Evolutionary conservation across 768 basidiomycete genomes (phyloP).

Genomic region (Pleurotus eryngii): DNA sequence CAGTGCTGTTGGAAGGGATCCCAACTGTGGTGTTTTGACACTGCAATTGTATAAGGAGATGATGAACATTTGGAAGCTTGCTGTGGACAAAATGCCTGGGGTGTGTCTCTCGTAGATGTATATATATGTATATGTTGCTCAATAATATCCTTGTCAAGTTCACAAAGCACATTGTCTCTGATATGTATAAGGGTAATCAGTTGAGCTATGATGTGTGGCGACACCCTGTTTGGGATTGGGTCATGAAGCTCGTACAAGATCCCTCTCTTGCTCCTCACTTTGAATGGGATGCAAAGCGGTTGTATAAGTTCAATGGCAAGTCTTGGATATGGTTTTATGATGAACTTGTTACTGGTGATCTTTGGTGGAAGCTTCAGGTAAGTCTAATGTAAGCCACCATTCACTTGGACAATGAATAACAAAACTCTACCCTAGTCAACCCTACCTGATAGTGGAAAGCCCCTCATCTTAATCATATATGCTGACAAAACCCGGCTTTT

Average conservation of each 20-base stretch:
- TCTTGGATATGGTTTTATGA: slow-evolving; percentile 25
- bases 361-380: slow-evolving; percentile 37
- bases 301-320: slow-evolving; percentile 25
- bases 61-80: slow-evolving; percentile 16
- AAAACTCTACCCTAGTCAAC: slow-evolving; percentile 9
- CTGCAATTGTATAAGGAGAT: slow-evolving; percentile 15
- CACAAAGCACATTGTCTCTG: background rate
- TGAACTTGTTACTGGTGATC: slow-evolving; percentile 36
- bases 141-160: slow-evolving; percentile 8
- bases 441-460: slow-evolving; percentile 22
- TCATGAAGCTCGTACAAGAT: slow-evolving; percentile 22
- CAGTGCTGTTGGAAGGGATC: background rate
- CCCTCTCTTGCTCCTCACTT: slow-evolving; percentile 17
- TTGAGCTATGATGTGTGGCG: slow-evolving; percentile 17
- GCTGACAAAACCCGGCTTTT: slow-evolving; percentile 38
- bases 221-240: slow-evolving; percentile 24
- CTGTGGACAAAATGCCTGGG: slow-evolving; percentile 6
- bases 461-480: slow-evolving; percentile 32
- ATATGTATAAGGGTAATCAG: slow-evolving; percentile 16
- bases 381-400: slow-evolving; percentile 1
- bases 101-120: slow-evolving; percentile 1
- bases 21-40: slow-evolving; percentile 10
- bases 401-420: slow-evolving; percentile 1
- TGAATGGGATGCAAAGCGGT: slow-evolving; percentile 27
- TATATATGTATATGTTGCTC: too few relatives aligned